These are phyloP conservation scores for Exophiala sp. DNA, from an alignment of 2,329 filamentous ascomycete genomes.

Conservation along the genomic window DNA sequence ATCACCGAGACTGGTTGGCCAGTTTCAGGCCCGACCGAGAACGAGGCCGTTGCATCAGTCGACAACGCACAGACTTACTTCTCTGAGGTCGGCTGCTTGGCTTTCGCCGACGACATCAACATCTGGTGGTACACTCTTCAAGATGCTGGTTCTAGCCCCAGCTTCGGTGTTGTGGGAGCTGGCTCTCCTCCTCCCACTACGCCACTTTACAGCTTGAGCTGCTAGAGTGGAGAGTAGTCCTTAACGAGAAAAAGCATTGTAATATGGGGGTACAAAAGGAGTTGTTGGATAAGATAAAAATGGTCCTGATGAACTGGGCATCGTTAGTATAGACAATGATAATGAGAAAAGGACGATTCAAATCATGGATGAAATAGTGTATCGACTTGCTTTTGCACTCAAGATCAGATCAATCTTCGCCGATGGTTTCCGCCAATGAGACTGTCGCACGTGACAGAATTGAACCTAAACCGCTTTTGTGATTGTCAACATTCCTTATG, in stretches of 20 bases:
- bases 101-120: slow-evolving; percentile 38
- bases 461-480: not conserved
- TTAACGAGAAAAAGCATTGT: not conserved
- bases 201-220: slow-evolving; percentile 39
- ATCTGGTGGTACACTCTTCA: slow-evolving; percentile 45
- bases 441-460: no score
- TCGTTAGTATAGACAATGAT: not conserved
- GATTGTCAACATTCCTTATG: not conserved
- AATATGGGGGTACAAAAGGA: not conserved
- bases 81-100: slow-evolving; percentile 58
- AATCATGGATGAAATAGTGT: not conserved
- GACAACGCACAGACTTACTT: slow-evolving; percentile 64
- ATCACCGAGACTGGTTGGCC: slow-evolving; percentile 68
- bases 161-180: slow-evolving; percentile 39
- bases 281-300: not conserved
- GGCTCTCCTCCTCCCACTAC: slow-evolving; percentile 32
- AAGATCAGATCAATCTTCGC: slow-evolving; percentile 1
- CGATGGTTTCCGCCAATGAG: not conserved
- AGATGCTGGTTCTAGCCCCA: slow-evolving; percentile 30
- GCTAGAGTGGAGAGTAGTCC: slow-evolving; percentile 23
- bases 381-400: not conserved
- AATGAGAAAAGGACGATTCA: not conserved
- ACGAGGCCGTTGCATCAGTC: slow-evolving; percentile 53
- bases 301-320: no score
- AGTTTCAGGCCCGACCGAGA: slow-evolving; percentile 51